These are phyloP conservation scores for Neopestalotiopsis rosae DNA, from an alignment of 2,329 filamentous ascomycete species.

Conservation along the genomic window DNA sequence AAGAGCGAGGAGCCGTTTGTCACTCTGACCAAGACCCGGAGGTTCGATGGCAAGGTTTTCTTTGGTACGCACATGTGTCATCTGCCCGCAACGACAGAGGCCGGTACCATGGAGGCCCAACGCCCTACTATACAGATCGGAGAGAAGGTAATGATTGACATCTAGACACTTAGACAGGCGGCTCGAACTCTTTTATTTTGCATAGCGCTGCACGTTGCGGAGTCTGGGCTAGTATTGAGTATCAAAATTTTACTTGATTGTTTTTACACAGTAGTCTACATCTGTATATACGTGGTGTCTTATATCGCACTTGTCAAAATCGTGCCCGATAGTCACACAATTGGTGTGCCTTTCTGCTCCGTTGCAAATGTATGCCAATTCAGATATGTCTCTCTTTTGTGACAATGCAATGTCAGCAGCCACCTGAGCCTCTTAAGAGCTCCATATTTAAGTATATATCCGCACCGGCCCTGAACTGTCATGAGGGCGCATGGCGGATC, in stretches of 20 bases:
- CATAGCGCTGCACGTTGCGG: slow-evolving; percentile 1
- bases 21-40: slow-evolving; percentile 85
- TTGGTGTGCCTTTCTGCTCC: not conserved
- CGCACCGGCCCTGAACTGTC: not conserved
- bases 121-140: slow-evolving; percentile 56
- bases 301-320: not conserved
- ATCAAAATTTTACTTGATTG: slow-evolving; percentile 8
- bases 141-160: slow-evolving; percentile 41
- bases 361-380: not conserved
- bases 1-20: slow-evolving; percentile 86
- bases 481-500: not conserved
- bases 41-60: slow-evolving; percentile 82
- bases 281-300: not conserved
- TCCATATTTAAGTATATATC: not conserved
- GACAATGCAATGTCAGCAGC: not conserved
- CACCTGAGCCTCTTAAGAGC: not conserved
- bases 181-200: not conserved
- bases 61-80: slow-evolving; percentile 85
- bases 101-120: slow-evolving; percentile 35
- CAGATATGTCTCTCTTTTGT: not conserved
- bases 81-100: slow-evolving; percentile 27
- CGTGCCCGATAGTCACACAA: not conserved
- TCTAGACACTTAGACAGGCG: not conserved
- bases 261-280: not conserved
- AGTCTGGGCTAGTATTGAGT: not conserved